Percentiles rank a stretch among this genome's conserved stretches.
These are phyloP conservation scores for Leptoxyphium fumago DNA, from an alignment of 2,329 filamentous ascomycete species.

Conservation along the genomic window DNA sequence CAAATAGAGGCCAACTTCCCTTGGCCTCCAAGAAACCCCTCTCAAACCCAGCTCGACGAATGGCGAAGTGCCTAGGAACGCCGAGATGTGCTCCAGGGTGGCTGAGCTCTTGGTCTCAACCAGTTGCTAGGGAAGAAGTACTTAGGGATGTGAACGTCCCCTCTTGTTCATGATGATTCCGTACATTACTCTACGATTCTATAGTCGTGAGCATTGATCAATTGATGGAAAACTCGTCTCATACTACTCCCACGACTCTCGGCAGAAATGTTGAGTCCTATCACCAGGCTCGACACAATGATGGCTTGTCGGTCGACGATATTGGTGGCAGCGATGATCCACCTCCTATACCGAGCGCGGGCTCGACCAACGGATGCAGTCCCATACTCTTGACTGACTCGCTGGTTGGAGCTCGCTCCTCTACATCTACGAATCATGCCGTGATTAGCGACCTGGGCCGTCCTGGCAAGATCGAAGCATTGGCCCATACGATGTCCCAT, in stretches of 20 bases:
- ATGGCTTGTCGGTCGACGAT: constrained; percentile 10
- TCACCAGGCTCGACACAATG: constrained; percentile 7
- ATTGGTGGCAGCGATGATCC: constrained; percentile 14
- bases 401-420: constrained; percentile 13
- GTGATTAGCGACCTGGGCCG: constrained; percentile 5
- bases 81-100: too few species aligned
- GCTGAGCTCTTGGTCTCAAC: too few species aligned
- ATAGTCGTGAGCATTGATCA: neutral
- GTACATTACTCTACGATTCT: too few species aligned
- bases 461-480: neutral
- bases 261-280: constrained; percentile 6
- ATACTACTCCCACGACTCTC: constrained; percentile 5
- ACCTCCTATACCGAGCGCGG: constrained; percentile 17
- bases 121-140: too few species aligned
- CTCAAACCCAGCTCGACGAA: too few species aligned
- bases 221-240: constrained; percentile 15
- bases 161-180: too few species aligned
- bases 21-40: too few species aligned
- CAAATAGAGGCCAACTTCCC: too few species aligned
- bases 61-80: too few species aligned
- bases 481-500: constrained; percentile 9
- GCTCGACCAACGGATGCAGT: constrained; percentile 11
- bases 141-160: too few species aligned
- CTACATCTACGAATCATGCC: neutral
- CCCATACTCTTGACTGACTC: constrained; percentile 11